Evolutionary conservation across 495 filamentous ascomycete species (phyloP), one percentile per base, ranked within the genome.

Genomic region (Talaromyces ruber): DNA sequence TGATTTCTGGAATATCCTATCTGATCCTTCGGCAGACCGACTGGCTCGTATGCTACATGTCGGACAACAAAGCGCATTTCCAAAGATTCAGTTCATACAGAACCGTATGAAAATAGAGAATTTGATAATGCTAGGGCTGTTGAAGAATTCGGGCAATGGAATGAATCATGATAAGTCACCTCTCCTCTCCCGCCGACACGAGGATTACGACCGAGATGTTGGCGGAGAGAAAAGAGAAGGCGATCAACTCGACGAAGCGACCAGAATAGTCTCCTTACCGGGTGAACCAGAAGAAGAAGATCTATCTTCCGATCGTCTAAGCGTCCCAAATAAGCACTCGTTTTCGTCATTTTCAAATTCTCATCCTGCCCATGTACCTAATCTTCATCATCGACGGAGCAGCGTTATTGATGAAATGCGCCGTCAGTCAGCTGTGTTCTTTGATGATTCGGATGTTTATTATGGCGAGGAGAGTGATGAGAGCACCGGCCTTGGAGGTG

Each of bases 1-100:
- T 9, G 94, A 98, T 71, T 96, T 97, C 74, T 86, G 80, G 68
- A 82, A 89, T 66, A 95, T 98, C 68, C 79, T 98, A 9, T 85
- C 85, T 6, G 94, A 98, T 67, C 94, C 94, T 0, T 85, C 78
- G 45, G 73, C 84, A 9, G 79, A 88, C 37, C 80, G 91, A 9
- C 80, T 98, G 21, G 90, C 86, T 6, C 81, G 87, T 29, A 98
- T 98, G 94, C 81, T 98, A 9, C 86, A 89, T 54, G 84, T 88
- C 25, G 95, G 94, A 7, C 88, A 96, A 72, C 88, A 90, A 72
- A 87, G 86, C 64, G 84, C 89, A 0, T 98, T 93, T 63, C 89
- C 94, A 5, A 96, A 95, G 71, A 77, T 98, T 30, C 87, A 92
- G 65, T 98, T 98, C 70, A 84, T 98, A 58, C 81, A 80, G 57